Evolutionary conservation across 2,329 filamentous ascomycete species (phyloP).

Genomic region (Sporothrix luriei): DNA sequence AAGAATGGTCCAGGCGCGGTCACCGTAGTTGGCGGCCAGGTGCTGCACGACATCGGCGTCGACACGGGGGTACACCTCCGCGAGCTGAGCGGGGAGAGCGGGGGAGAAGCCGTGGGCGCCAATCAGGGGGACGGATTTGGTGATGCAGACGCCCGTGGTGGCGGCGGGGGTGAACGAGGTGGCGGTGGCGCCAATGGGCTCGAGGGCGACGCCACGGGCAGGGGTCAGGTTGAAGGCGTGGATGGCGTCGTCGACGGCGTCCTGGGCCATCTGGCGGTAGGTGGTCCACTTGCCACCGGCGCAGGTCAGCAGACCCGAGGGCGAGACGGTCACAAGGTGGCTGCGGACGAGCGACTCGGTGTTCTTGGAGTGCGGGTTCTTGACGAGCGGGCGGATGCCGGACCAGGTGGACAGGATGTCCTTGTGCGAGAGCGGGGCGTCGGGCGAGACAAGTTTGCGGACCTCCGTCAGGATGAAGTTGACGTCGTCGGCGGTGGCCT

Average conservation of each 20-base stretch:
- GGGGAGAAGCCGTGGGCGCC: conserved; percentile 66
- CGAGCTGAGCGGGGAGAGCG: conserved; percentile 46
- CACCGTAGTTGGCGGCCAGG: conserved; percentile 83
- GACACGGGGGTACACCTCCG: conserved; percentile 70
- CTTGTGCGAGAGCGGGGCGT: conserved; percentile 42
- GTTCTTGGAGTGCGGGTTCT: conserved; percentile 77
- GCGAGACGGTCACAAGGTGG: conserved; percentile 74
- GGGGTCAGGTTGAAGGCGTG: conserved; percentile 64
- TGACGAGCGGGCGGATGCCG: conserved; percentile 73
- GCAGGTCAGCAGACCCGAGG: conserved; percentile 75
- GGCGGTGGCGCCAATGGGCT: conserved; percentile 17
- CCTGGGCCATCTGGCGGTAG: conserved; percentile 85
- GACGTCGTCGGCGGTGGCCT: conserved; percentile 29
- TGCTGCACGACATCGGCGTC: conserved; percentile 93
- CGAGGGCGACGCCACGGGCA: conserved; percentile 40
- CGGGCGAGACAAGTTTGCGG: conserved; percentile 72
- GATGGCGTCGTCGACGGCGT: conserved; percentile 79
- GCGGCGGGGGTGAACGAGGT: neutral
- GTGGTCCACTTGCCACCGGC: conserved; percentile 88
- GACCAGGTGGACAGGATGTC: conserved; percentile 58
- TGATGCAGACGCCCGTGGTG: conserved; percentile 43
- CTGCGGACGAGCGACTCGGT: conserved; percentile 82
- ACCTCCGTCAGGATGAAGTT: conserved; percentile 70
- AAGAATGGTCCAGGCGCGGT: conserved; percentile 82
- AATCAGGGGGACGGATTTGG: conserved; percentile 63